Evolutionary conservation across 2,329 filamentous ascomycete species (phyloP).

Genomic region (Trichothecium roseum): DNA sequence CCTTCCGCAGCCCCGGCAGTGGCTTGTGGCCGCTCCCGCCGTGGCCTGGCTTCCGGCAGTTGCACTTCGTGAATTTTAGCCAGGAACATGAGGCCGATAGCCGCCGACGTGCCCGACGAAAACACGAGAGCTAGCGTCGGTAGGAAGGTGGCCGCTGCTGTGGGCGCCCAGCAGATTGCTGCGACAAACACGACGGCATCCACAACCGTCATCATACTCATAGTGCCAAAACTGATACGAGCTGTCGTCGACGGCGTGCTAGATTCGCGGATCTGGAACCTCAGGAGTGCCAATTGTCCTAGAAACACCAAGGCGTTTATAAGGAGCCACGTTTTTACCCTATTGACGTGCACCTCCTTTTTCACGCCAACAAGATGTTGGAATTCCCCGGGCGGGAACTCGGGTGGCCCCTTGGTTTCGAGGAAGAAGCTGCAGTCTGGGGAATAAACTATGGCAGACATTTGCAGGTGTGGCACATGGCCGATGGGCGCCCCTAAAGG

Average conservation of each 20-base stretch:
- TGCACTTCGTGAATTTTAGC: conserved; percentile 51
- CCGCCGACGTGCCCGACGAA: conserved; percentile 43
- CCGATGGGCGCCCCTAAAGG: conserved; percentile 49
- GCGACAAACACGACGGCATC: conserved; percentile 49
- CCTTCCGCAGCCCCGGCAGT: too few species aligned
- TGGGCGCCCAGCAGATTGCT: conserved; percentile 45
- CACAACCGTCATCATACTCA: conserved; percentile 50
- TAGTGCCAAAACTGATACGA: conserved; percentile 54
- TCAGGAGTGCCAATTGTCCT: conserved; percentile 51
- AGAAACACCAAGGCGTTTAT: conserved; percentile 45
- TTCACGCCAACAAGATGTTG: conserved; percentile 51
- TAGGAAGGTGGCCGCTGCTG: conserved; percentile 44
- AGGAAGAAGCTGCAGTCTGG: conserved; percentile 59
- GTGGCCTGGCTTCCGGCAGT: conserved; percentile 40
- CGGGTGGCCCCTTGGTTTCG: conserved; percentile 52
- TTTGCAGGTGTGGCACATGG: conserved; percentile 43
- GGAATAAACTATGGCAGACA: conserved; percentile 56
- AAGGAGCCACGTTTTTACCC: conserved; percentile 49
- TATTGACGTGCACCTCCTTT: conserved; percentile 45
- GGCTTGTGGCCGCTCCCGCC: conserved; percentile 22
- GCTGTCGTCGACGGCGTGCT: conserved; percentile 58
- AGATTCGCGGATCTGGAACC: conserved; percentile 54
- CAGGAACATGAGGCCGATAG: conserved; percentile 46
- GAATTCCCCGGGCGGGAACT: conserved; percentile 37
- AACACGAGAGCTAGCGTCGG: conserved; percentile 44